Evolutionary conservation across 1,284 basidiomycete species (phyloP), one percentile per base, ranked within the genome.

Genomic region (Dichomitus squalens): DNA sequence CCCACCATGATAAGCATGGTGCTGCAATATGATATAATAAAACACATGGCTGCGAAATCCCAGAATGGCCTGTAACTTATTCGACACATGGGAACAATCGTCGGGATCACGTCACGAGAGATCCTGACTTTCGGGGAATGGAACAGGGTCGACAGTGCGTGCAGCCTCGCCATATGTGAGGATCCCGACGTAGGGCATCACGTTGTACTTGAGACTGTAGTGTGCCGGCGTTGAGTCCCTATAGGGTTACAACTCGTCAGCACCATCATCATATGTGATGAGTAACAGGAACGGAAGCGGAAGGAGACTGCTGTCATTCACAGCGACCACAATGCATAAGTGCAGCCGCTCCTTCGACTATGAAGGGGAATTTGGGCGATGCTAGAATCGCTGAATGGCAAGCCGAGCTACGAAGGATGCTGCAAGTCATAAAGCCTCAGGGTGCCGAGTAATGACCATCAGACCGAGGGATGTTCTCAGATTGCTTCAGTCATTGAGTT

Each of bases 131-230:
- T 72, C 72, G 50, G 83, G 81, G 72, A 85, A 83, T 7, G 74
- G 73, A 27, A 90, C 73, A 31, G 80, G 74, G 49, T 81, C 75
- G 1, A 68, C 65, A 34, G 87, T 89, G 63, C 81, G 81, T 39
- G 82, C 87, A 8, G 85, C 90, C 67, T 90, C 86, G 20, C 92
- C 92, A 55, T 87, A 90, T 4, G 83, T 87, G 44, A 96, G 78
- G 36, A 85, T 64, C 6, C 94, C 94, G 14, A 96, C 90, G 67
- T 90, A 87, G 12, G 94, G 94, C 93, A 96, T 96, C 25, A 93
- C 72, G 67, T 96, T 95, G 76, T 95, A 96, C 69, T 90, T 90
- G 46, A 96, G 80, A 0, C 83, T 78, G 70, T 93, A 96, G 57
- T 84, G 76, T 5, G 87, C 87, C 14, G 88, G 78, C 11, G 82